A percentile compares a stretch with the other conserved stretches of the same genome.
Conservation (phyloP, 2,329 filamentous ascomycete genomes). For the Aspergillus floridensis region DNA sequence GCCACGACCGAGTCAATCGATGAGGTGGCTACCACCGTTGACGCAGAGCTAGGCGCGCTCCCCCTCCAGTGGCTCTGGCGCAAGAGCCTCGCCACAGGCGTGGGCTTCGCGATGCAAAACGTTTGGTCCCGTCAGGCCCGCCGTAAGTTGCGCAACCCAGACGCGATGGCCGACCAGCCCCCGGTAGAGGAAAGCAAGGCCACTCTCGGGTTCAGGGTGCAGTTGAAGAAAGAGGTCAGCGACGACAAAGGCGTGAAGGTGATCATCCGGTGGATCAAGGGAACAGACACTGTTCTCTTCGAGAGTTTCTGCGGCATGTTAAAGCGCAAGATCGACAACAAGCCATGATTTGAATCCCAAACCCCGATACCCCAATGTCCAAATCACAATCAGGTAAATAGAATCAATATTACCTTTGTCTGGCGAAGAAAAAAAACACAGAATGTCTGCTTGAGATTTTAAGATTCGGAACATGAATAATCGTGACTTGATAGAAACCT, state of each 20-base stretch:
- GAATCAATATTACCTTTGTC: not conserved
- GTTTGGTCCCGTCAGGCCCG: conserved; percentile 77
- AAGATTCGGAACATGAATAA: not conserved
- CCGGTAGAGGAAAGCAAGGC: conserved; percentile 40
- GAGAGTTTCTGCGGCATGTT: conserved; percentile 86
- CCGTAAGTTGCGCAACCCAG: conserved; percentile 48
- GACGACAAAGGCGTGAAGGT: conserved; percentile 48
- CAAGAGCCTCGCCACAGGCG: conserved; percentile 50
- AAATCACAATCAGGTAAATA: not conserved
- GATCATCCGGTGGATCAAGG: conserved; percentile 69
- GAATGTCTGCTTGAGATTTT: not conserved
- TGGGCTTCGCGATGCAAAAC: conserved; percentile 63
- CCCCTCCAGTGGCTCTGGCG: conserved; percentile 68
- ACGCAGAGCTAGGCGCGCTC: conserved; percentile 53
- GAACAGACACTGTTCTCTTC: conserved; percentile 69
- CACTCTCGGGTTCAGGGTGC: conserved; percentile 59
- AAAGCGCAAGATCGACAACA: conserved; percentile 51
- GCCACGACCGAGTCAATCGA: conserved; percentile 28
- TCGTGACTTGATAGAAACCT: not conserved
- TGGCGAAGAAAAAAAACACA: not conserved
- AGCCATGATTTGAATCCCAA: conserved; percentile 5
- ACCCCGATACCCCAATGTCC: not conserved
- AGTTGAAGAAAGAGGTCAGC: conserved; percentile 39
- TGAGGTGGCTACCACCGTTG: conserved; percentile 37
- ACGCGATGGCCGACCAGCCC: conserved; percentile 27